Base-by-base conservation (phyloP, 768 basidiomycete genomes). In the Sutorius australiensis region DNA sequence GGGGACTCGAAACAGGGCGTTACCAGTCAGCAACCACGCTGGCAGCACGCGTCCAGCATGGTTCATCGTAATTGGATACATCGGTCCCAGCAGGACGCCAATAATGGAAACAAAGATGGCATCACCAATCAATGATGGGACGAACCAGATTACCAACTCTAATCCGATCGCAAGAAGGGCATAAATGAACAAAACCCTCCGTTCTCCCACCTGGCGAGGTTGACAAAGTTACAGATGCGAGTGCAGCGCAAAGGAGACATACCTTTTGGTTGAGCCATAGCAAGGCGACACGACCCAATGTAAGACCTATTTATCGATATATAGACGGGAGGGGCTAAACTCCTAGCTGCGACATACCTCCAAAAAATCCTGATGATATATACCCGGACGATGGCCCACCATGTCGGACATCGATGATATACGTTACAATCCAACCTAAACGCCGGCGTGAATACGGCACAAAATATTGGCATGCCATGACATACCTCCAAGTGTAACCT, bases 381-480 rank as follows among this genome's bases (percentile, higher is more conserved):
- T 69, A 69, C 24, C 80, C 77, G 50, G 76, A 75, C 5, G 73
- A 73, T 1, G 77, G 58, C 1, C 80, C 80, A 16, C 77, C 80
- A 2, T 69, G 70, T 32, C 78, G 70, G 4, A 72, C 65, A 28
- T 74, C 54, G 41, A 75, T 74, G 19, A 79, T 66, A 52, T 76
- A 88, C 0, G 86, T 84, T 9, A 86, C 84, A 34, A 85, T 86
- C 86, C 86, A 89, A 3, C 86, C 84, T 82, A 43, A 33, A 41
- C 5, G 5, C 28, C 17, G 31, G 28, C 30, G 10, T 56, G 19
- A 45, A 50, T 42, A 6, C 11, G 19, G 12, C 1, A 19, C n/a
- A 24, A 5, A 10, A 37, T 6, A 6, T 14, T 1, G 30, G 13
- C 44, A n/a, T 6, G 38, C 13, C 1, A 49, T 24, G 41, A 55